These are phyloP conservation scores for Salix exigua DNA, from an alignment of 345 rosid species.

Conservation along the genomic window DNA sequence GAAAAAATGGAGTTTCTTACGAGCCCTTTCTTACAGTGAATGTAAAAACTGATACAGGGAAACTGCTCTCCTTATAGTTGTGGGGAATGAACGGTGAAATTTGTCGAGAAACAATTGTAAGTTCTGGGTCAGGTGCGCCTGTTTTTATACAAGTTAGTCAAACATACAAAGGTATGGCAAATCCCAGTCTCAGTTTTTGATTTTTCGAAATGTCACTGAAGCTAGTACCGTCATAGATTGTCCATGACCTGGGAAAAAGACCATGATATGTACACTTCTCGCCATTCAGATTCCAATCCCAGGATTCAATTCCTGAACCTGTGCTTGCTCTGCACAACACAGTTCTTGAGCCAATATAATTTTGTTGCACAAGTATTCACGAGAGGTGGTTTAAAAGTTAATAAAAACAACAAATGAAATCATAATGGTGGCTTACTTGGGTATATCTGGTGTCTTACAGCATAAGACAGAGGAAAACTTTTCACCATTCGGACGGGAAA, in stretches of 20 bases:
- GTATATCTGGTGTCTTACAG: slow-evolving; percentile 43
- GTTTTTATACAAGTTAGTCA: slow-evolving; percentile 19
- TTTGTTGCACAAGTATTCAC: neutral
- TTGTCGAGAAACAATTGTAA: slow-evolving; percentile 79
- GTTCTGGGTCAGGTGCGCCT: slow-evolving; percentile 97
- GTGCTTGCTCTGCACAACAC: slow-evolving; percentile 44
- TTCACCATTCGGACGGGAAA: slow-evolving; percentile 63
- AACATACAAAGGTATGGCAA: too few species aligned
- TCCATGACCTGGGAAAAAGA: slow-evolving; percentile 94
- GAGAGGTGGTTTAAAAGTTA: too few species aligned
- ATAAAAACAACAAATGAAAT: neutral
- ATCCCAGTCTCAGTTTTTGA: neutral
- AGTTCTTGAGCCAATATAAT: neutral
- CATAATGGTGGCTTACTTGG: slow-evolving; percentile 43
- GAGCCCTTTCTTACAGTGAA: slow-evolving; percentile 54
- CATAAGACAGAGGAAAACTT: slow-evolving; percentile 76
- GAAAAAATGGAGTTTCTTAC: neutral
- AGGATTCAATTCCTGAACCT: slow-evolving; percentile 64
- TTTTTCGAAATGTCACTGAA: neutral
- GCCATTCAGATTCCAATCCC: slow-evolving; percentile 94
- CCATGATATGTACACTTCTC: slow-evolving; percentile 83
- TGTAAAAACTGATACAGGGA: slow-evolving; percentile 80
- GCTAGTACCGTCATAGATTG: slow-evolving; percentile 65
- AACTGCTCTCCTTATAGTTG: slow-evolving; percentile 91
- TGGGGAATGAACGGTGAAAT: slow-evolving; percentile 91